phyloP scores from a whole-genome alignment of 305 asterid species.

The Petunia hybrid region DNA sequence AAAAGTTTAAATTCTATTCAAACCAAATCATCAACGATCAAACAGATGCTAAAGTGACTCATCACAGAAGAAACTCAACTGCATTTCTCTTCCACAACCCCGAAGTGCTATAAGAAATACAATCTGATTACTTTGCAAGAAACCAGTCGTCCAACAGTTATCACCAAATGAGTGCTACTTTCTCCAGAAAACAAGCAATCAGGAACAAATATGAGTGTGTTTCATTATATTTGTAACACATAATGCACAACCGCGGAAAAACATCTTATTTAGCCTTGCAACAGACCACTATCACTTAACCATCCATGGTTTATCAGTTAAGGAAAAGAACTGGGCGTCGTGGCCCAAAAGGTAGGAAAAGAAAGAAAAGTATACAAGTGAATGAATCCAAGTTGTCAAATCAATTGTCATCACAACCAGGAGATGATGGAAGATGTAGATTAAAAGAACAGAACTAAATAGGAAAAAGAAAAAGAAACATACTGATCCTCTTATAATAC shows the following conservation, averaged over 20 bases:
- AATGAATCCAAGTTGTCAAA: conserved; percentile 23
- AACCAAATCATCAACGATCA: background rate
- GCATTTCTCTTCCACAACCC: conserved; percentile 15
- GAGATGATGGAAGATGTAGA: background rate
- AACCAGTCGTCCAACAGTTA: conserved; percentile 18
- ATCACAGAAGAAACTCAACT: conserved; percentile 1
- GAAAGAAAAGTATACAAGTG: conserved; percentile 4
- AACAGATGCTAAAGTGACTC: background rate
- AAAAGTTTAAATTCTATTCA: background rate
- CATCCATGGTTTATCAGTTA: background rate
- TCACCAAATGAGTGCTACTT: conserved; percentile 7
- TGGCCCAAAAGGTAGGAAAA: background rate
- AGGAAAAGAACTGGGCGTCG: background rate
- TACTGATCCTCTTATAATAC: background rate
- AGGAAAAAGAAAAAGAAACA: conserved; percentile 14
- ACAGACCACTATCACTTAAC: conserved; percentile 1
- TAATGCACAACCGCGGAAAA: background rate
- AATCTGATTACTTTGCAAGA: background rate
- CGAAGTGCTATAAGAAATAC: background rate
- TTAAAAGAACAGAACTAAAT: background rate
- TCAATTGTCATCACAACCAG: background rate
- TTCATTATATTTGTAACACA: conserved; percentile 3
- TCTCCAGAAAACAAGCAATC: conserved; percentile 13
- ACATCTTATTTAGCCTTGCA: conserved; percentile 2
- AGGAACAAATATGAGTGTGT: background rate